Percentiles rank a stretch among this genome's conserved stretches.
Evolutionary conservation across 2,329 filamentous ascomycete species (phyloP).

Genomic region (Diplodia corticola): DNA sequence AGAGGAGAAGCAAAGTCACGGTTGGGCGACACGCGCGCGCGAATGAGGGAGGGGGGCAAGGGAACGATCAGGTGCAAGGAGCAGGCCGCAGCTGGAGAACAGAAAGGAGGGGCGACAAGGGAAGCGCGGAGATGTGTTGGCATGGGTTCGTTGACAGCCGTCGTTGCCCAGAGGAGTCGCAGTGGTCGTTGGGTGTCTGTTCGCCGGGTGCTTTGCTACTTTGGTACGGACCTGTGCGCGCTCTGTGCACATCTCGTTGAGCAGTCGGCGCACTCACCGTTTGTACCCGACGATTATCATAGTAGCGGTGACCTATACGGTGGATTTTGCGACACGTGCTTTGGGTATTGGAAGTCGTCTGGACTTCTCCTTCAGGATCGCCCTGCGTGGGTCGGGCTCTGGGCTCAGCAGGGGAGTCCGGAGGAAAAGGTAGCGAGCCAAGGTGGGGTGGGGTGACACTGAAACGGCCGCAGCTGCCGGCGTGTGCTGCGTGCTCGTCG

Average conservation of each 20-base stretch:
- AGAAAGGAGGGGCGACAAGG: neutral
- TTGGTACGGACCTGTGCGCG: neutral
- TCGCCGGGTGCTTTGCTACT: neutral
- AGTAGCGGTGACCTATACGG: conserved; percentile 1
- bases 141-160: neutral
- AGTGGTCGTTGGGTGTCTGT: neutral
- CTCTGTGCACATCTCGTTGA: neutral
- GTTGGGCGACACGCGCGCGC: neutral
- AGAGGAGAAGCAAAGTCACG: neutral
- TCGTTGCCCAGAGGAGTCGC: neutral
- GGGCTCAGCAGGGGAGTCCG: neutral
- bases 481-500: neutral
- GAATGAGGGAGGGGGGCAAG: neutral
- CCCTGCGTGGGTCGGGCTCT: neutral
- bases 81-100: conserved; percentile 1
- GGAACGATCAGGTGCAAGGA: neutral
- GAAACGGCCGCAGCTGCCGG: conserved; percentile 6
- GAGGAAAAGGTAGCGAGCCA: conserved; percentile 5
- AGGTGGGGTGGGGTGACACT: conserved; percentile 10
- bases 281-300: neutral
- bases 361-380: neutral
- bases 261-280: neutral
- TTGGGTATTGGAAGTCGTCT: neutral
- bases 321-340: neutral
- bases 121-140: neutral